Evolutionary conservation across 2,329 filamentous ascomycete genomes (phyloP).

Genomic region (Xenoacremonium recifei): DNA sequence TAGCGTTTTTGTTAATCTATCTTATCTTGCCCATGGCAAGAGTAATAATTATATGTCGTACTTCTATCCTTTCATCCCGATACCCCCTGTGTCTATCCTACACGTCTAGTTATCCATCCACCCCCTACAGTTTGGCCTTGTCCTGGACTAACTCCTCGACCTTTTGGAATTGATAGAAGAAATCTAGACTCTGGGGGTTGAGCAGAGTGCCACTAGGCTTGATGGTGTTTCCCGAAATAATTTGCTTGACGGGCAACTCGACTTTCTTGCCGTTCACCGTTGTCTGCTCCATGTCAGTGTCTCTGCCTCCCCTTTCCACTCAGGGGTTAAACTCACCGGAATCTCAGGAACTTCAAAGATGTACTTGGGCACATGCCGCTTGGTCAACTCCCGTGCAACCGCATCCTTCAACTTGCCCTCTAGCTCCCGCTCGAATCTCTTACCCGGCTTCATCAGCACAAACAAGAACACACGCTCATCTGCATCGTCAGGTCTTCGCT

Average conservation of each 20-base stretch:
- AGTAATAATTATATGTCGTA: no score
- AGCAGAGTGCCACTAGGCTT: slow-evolving; percentile 74
- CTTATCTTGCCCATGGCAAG: no score
- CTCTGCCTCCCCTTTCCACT: not conserved
- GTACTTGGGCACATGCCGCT: slow-evolving; percentile 74
- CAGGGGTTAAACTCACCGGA: slow-evolving; percentile 54
- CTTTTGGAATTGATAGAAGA: slow-evolving; percentile 69
- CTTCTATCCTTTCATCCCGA: no score
- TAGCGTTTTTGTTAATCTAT: no score
- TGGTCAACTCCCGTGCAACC: slow-evolving; percentile 65
- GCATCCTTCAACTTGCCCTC: slow-evolving; percentile 59
- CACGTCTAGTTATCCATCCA: no score
- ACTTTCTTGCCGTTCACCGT: slow-evolving; percentile 87
- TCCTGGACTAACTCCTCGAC: slow-evolving; percentile 31
- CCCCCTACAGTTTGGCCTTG: slow-evolving; percentile 30
- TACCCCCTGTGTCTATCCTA: no score
- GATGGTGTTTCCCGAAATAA: slow-evolving; percentile 71
- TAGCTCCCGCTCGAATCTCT: slow-evolving; percentile 52
- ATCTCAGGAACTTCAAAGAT: slow-evolving; percentile 81
- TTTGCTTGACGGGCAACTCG: slow-evolving; percentile 80
- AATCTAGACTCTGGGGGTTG: slow-evolving; percentile 74
- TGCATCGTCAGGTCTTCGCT: slow-evolving; percentile 58
- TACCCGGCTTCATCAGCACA: slow-evolving; percentile 55
- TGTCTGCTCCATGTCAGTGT: slow-evolving; percentile 47
- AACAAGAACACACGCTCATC: slow-evolving; percentile 58